These are phyloP conservation scores for Grigorovia yakushimaensis DNA, from an alignment of 805 yeast species.

Conservation along the genomic window DNA sequence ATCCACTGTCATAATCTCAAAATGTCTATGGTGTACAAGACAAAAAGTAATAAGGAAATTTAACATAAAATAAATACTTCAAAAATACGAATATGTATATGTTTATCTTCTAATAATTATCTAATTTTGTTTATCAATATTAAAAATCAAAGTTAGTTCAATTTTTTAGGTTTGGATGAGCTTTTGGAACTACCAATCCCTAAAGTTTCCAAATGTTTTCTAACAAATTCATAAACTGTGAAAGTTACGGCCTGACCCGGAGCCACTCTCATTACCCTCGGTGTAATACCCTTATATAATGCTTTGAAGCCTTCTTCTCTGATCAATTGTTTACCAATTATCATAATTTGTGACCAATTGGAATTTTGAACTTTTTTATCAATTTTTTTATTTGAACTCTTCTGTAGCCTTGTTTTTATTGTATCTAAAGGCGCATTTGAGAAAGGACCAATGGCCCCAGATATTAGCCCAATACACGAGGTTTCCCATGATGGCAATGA, in stretches of 20 bases:
- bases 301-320: conserved; percentile 85
- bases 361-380: conserved; percentile 25
- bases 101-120: not conserved
- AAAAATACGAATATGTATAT: not conserved
- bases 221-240: conserved; percentile 88
- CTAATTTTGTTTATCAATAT: not conserved
- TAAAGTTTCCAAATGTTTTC: conserved; percentile 45
- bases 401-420: conserved; percentile 92
- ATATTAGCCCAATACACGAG: conserved; percentile 76
- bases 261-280: conserved; percentile 98
- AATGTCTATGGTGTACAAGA: too few species aligned
- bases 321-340: conserved; percentile 72
- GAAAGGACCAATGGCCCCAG: conserved; percentile 97
- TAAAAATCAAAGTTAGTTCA: not conserved
- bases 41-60: too few species aligned
- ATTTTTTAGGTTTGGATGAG: conserved; percentile 5
- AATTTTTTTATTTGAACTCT: conserved; percentile 58
- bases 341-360: conserved; percentile 65
- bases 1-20: too few species aligned
- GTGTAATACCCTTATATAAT: conserved; percentile 93
- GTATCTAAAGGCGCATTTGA: conserved; percentile 97
- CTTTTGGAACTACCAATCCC: conserved; percentile 13
- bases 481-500: conserved; percentile 90
- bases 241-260: conserved; percentile 99
- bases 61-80: too few species aligned